A percentile compares a stretch with the other conserved stretches of the same genome.
Conservation (phyloP, 2,329 filamentous ascomycete genomes). For the Samsoniella hepiali region DNA sequence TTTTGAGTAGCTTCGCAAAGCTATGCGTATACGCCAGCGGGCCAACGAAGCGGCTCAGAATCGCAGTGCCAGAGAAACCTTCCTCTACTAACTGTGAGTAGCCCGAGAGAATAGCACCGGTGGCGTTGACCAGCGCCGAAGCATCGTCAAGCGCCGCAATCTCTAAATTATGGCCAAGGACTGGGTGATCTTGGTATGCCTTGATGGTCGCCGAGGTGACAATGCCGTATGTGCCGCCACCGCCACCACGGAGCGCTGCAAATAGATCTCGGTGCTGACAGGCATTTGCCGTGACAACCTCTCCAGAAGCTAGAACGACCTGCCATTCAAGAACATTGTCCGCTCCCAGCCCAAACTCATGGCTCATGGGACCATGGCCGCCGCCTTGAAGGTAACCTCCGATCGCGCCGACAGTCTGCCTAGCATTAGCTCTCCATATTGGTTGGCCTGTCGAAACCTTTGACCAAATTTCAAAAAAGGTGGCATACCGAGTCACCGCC, state of each 20-base stretch:
- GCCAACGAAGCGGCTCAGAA: background rate
- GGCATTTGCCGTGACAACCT: constrained; percentile 40
- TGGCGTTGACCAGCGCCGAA: background rate
- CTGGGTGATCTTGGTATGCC: background rate
- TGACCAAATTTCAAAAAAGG: too few species aligned
- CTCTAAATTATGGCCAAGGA: background rate
- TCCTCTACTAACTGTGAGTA: background rate
- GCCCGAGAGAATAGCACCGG: background rate
- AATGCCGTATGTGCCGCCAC: constrained; percentile 40
- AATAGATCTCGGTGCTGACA: constrained; percentile 39
- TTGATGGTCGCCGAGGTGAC: constrained; percentile 25
- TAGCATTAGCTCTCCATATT: background rate
- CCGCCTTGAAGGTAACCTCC: background rate
- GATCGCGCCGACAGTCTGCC: background rate
- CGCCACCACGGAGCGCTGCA: constrained; percentile 42
- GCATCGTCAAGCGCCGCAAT: background rate
- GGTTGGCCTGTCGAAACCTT: background rate
- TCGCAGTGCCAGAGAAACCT: constrained; percentile 5
- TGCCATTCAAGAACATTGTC: constrained; percentile 45
- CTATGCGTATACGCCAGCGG: constrained; percentile 1
- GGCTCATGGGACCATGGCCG: background rate
- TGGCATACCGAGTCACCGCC: background rate
- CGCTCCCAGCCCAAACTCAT: background rate
- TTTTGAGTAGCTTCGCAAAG: constrained; percentile 1
- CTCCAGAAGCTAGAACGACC: constrained; percentile 46